Conservation (phyloP, 305 asterid species). For the Rubia tinctorum region DNA sequence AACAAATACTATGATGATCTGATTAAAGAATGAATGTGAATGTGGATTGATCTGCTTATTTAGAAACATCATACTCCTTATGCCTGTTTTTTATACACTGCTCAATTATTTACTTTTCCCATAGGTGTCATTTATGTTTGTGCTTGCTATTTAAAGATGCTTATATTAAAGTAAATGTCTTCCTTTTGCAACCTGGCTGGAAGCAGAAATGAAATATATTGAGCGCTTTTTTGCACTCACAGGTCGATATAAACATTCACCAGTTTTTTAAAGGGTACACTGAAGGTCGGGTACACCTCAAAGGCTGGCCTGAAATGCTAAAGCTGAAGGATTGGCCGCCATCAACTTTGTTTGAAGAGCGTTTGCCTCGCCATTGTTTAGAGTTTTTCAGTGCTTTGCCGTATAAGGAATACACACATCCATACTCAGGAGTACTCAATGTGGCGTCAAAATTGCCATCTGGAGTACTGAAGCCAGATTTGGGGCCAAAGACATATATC, state of each 20-base stretch:
- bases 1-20: not conserved
- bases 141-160: not conserved
- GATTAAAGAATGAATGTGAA: not conserved
- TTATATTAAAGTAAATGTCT: not conserved
- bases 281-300: conserved; percentile 34
- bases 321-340: conserved; percentile 96
- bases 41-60: not conserved
- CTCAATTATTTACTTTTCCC: not conserved
- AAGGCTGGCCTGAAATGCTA: conserved; percentile 64
- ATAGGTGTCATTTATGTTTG: not conserved
- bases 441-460: conserved; percentile 64
- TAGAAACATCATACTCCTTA: not conserved
- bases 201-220: not conserved
- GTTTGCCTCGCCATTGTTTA: conserved; percentile 71
- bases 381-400: conserved; percentile 81
- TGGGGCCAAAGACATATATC: too few species aligned
- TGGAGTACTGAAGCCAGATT: conserved; percentile 56
- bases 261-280: conserved; percentile 63
- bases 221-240: conserved; percentile 19
- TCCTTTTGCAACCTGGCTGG: not conserved
- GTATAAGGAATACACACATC: conserved; percentile 83
- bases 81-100: not conserved
- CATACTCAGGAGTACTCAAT: conserved; percentile 62
- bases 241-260: conserved; percentile 67
- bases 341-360: conserved; percentile 54